Evolutionary conservation across 768 basidiomycete species (phyloP).

Genomic region (Crassisporium funariophilum): DNA sequence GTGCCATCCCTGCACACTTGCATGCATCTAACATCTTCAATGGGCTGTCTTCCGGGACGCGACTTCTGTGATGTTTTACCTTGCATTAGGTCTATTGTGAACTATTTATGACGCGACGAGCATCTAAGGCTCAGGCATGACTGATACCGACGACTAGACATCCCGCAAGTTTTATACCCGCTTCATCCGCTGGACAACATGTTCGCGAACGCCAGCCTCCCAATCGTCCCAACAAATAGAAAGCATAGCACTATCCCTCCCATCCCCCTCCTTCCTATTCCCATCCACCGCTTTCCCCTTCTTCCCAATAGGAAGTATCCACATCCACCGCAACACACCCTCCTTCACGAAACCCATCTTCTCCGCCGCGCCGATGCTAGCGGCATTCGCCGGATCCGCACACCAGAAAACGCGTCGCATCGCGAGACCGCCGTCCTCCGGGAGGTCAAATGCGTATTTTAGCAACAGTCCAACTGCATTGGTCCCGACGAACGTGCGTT

Average conservation of each 20-base stretch:
- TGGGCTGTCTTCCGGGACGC: no score
- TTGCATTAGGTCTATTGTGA: no score
- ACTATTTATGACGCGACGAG: no score
- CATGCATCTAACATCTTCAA: no score
- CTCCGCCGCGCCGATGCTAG: conserved; percentile 49
- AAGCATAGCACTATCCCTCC: conserved; percentile 40
- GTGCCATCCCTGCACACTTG: no score
- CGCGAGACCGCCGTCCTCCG: conserved; percentile 46
- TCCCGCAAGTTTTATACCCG: conserved; percentile 25
- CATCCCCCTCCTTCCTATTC: conserved; percentile 34
- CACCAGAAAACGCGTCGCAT: conserved; percentile 60
- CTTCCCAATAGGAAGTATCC: conserved; percentile 38
- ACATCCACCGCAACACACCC: conserved; percentile 49
- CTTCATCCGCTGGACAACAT: conserved; percentile 31
- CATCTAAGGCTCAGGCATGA: no score
- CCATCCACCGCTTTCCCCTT: conserved; percentile 24
- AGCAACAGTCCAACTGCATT: conserved; percentile 47
- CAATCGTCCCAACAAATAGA: conserved; percentile 53
- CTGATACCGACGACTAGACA: no score
- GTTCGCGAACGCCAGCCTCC: conserved; percentile 39
- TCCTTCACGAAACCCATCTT: conserved; percentile 57
- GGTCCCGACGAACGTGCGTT: conserved; percentile 49
- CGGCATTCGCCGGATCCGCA: conserved; percentile 44
- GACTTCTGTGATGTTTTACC: no score
- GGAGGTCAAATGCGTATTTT: conserved; percentile 37